phyloP scores from a whole-genome alignment of 148 eudicot genomes.

The Suaeda aralocaspica region DNA sequence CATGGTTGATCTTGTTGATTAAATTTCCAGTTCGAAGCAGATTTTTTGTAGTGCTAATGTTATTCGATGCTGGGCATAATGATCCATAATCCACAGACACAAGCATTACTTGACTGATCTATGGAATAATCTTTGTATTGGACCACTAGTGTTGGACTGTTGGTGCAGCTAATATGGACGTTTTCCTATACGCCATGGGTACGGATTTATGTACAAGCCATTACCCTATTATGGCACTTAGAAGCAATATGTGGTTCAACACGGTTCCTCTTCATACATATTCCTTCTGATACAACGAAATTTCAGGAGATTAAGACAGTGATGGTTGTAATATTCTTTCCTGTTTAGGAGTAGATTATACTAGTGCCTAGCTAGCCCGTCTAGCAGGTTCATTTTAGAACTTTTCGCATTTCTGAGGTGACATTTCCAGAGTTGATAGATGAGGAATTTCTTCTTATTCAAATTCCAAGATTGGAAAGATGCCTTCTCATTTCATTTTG shows the following conservation, averaged over 20 bases:
- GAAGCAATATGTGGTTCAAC: background rate
- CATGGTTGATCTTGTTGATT: no score
- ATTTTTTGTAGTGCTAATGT: no score
- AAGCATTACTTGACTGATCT: background rate
- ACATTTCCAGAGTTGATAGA: constrained; percentile 10
- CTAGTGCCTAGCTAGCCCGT: constrained; percentile 13
- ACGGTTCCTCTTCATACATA: constrained; percentile 2
- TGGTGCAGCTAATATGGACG: background rate
- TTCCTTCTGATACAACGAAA: constrained; percentile 11
- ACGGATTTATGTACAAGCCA: constrained; percentile 13
- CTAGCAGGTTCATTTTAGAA: no score
- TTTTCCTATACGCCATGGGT: background rate
- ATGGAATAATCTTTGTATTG: background rate
- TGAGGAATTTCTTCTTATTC: constrained; percentile 1
- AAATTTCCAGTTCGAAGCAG: no score
- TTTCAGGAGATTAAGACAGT: constrained; percentile 3
- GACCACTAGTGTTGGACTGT: background rate
- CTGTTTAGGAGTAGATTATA: background rate
- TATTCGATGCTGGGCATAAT: background rate
- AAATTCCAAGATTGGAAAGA: constrained; percentile 1
- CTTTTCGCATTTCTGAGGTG: background rate
- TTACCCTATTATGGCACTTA: background rate
- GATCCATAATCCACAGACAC: background rate
- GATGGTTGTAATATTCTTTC: constrained; percentile 10
- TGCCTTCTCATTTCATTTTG: background rate